Evolutionary conservation across 2,329 filamentous ascomycete genomes (phyloP).

Genomic region (Fusarium staphyleae): DNA sequence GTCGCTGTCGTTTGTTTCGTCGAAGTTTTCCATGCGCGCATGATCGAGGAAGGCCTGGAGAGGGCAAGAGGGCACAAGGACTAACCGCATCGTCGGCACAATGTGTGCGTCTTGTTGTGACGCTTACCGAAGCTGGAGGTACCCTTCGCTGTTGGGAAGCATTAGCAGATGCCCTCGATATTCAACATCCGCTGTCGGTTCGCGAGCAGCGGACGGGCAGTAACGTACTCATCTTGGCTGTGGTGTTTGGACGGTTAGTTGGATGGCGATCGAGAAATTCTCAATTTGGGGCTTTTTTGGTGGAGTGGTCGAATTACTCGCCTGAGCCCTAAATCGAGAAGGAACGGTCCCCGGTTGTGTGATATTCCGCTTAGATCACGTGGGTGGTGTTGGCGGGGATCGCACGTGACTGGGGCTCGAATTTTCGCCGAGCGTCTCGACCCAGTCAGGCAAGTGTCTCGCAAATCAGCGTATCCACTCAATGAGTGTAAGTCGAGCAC

Average conservation of each 20-base stretch:
- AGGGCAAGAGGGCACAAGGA: slow-evolving; percentile 45
- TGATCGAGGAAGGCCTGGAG: slow-evolving; percentile 21
- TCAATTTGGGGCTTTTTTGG: slow-evolving; percentile 48
- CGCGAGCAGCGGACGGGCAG: slow-evolving; percentile 24
- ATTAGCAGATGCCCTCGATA: slow-evolving; percentile 37
- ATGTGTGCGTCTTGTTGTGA: slow-evolving; percentile 98
- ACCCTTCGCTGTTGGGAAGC: slow-evolving; percentile 58
- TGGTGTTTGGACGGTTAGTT: slow-evolving; percentile 52
- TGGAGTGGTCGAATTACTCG: slow-evolving; percentile 45
- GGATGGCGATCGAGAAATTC: slow-evolving; percentile 49
- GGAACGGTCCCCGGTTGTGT: slow-evolving; percentile 34
- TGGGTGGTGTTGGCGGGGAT: slow-evolving; percentile 22
- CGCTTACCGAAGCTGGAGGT: slow-evolving; percentile 67
- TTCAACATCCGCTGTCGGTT: slow-evolving; percentile 29
- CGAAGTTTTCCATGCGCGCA: slow-evolving; percentile 16
- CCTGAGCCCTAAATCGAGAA: slow-evolving; percentile 48
- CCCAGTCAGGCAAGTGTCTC: neutral
- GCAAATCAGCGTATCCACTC: neutral
- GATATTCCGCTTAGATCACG: slow-evolving; percentile 41
- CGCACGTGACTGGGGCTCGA: slow-evolving; percentile 39
- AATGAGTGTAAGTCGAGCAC: no score
- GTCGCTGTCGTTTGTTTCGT: slow-evolving; percentile 9
- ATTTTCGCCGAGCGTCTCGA: neutral
- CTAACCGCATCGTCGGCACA: slow-evolving; percentile 98
- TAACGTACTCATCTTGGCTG: slow-evolving; percentile 66